Percentiles rank a stretch among this genome's conserved stretches.
phyloP scores from a whole-genome alignment of 306 rosid genomes.

The Cercis canadensis region DNA sequence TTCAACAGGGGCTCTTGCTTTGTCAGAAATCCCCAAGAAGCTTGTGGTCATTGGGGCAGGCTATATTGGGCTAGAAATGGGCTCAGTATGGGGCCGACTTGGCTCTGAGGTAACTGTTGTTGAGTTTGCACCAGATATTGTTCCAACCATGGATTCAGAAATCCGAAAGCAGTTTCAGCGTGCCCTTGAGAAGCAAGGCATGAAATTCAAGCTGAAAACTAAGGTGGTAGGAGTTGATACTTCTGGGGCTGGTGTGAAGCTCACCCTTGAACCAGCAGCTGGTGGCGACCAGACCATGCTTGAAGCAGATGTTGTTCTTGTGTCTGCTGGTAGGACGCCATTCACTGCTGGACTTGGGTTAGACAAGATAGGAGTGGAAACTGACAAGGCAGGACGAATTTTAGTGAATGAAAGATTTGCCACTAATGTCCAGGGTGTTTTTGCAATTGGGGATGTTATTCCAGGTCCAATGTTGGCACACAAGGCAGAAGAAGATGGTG shows the following conservation, averaged over 20 bases:
- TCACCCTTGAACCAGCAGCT: slow-evolving; percentile 91
- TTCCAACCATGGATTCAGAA: slow-evolving; percentile 93
- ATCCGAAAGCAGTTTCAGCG: slow-evolving; percentile 96
- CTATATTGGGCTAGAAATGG: slow-evolving; percentile 98
- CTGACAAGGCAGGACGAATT: slow-evolving; percentile 81
- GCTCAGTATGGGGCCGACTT: slow-evolving; percentile 95
- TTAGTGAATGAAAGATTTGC: slow-evolving; percentile 78
- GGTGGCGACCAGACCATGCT: slow-evolving; percentile 82
- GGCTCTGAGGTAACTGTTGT: slow-evolving; percentile 94
- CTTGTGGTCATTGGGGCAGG: slow-evolving; percentile 96
- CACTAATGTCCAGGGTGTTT: slow-evolving; percentile 79
- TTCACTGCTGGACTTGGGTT: slow-evolving; percentile 85
- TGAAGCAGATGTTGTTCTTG: slow-evolving; percentile 96
- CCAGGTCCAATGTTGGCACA: slow-evolving; percentile 99
- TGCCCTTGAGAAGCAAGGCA: slow-evolving; percentile 92
- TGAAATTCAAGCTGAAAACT: slow-evolving; percentile 91
- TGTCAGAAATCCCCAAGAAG: slow-evolving; percentile 88
- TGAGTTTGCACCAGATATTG: slow-evolving; percentile 91
- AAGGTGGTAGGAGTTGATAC: slow-evolving; percentile 91
- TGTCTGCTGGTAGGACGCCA: slow-evolving; percentile 95
- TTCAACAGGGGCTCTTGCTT: slow-evolving; percentile 92
- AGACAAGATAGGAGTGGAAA: slow-evolving; percentile 88
- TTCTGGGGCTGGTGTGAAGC: slow-evolving; percentile 87
- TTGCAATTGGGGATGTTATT: slow-evolving; percentile 95
- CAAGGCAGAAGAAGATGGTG: slow-evolving; percentile 99